Conservation (phyloP, 1,284 basidiomycete genomes). For the Ustilago lituana region DNA sequence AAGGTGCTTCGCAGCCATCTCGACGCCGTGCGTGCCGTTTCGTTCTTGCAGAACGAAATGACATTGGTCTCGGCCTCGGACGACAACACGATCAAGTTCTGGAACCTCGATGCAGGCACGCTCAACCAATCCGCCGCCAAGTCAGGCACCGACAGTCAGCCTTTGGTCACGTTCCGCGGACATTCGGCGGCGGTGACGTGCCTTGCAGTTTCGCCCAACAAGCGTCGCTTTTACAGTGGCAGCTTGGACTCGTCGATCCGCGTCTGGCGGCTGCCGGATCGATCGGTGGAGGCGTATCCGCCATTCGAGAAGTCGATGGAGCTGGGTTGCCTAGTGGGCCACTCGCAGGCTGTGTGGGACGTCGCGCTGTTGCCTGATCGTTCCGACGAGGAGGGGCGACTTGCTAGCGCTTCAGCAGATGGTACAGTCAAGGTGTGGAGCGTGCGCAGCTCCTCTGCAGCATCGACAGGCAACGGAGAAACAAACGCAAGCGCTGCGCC, state of each 20-base stretch:
- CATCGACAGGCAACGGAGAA: slow-evolving; percentile 8
- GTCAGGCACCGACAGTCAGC: slow-evolving; percentile 33
- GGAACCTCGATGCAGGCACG: slow-evolving; percentile 73
- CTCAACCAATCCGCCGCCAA: slow-evolving; percentile 42
- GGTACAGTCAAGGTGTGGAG: slow-evolving; percentile 90
- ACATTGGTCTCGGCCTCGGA: slow-evolving; percentile 90
- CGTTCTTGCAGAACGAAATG: slow-evolving; percentile 82
- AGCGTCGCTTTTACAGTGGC: slow-evolving; percentile 84
- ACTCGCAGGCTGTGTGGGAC: slow-evolving; percentile 96
- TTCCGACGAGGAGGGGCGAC: slow-evolving; percentile 69
- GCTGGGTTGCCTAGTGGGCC: slow-evolving; percentile 84
- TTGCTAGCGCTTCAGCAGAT: slow-evolving; percentile 90
- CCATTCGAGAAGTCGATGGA: slow-evolving; percentile 83
- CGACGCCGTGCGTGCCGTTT: slow-evolving; percentile 87
- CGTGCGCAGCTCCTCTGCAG: slow-evolving; percentile 9
- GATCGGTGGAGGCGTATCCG: slow-evolving; percentile 75
- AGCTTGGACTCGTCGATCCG: slow-evolving; percentile 92
- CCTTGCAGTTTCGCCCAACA: slow-evolving; percentile 81
- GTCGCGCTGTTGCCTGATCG: slow-evolving; percentile 72
- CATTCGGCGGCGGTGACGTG: slow-evolving; percentile 92
- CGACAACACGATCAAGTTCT: slow-evolving; percentile 94
- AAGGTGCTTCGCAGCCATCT: slow-evolving; percentile 76
- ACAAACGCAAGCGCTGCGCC: slow-evolving; percentile 15
- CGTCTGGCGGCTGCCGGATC: slow-evolving; percentile 77
- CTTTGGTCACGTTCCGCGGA: slow-evolving; percentile 85